Percentiles rank a stretch among this genome's conserved stretches.
Conservation (phyloP, 2,329 filamentous ascomycete species). For the Hortaea werneckii region DNA sequence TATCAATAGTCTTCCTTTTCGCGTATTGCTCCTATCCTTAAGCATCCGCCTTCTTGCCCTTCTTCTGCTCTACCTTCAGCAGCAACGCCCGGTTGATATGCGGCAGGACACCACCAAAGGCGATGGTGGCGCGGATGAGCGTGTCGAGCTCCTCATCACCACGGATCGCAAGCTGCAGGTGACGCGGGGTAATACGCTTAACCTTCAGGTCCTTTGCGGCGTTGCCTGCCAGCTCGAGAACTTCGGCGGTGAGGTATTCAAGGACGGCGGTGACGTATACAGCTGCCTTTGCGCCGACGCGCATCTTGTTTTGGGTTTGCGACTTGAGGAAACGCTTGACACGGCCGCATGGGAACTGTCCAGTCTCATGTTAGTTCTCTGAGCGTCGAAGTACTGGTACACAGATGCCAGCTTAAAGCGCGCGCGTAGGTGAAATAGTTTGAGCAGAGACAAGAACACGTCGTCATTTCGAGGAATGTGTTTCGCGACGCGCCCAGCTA, state of each 20-base stretch:
- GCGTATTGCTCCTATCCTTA: conserved; percentile 10
- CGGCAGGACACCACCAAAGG: conserved; percentile 93
- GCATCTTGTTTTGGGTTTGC: conserved; percentile 99
- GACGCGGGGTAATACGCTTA: conserved; percentile 97
- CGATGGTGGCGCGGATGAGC: conserved; percentile 92
- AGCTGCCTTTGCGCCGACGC: conserved; percentile 94
- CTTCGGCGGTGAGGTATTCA: conserved; percentile 95
- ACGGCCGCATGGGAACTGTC: conserved; percentile 94
- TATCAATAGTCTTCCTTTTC: neutral
- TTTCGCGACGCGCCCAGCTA: conserved; percentile 19
- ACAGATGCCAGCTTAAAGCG: neutral
- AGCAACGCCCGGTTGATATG: conserved; percentile 97
- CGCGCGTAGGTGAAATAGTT: neutral
- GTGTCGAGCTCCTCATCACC: conserved; percentile 96
- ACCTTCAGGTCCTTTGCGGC: conserved; percentile 99
- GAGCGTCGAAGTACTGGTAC: neutral
- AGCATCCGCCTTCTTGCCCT: conserved; percentile 57
- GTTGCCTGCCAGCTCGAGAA: conserved; percentile 94
- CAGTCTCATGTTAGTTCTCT: conserved; percentile 23
- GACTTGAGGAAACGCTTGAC: conserved; percentile 99
- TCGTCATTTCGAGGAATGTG: conserved; percentile 7
- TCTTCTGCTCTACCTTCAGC: conserved; percentile 95
- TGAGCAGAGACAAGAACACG: neutral
- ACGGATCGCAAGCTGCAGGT: conserved; percentile 94
- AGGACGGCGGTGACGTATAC: conserved; percentile 97